phyloP scores from a whole-genome alignment of 345 rosid species.

The Arabis alpina region DNA sequence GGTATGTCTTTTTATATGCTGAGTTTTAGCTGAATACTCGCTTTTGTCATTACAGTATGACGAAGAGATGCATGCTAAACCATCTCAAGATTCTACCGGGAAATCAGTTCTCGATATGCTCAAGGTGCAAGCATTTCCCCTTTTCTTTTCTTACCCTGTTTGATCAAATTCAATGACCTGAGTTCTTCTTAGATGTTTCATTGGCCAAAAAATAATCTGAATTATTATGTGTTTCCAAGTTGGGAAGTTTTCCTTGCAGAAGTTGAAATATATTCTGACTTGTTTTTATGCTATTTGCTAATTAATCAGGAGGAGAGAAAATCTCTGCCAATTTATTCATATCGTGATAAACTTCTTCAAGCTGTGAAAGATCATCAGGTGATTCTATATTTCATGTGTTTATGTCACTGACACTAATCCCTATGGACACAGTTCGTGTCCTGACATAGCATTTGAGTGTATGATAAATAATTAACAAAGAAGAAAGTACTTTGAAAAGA shows the following conservation, averaged over 20 bases:
- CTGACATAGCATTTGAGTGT: background rate
- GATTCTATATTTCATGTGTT: conserved; percentile 12
- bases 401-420: background rate
- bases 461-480: background rate
- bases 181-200: conserved; percentile 7
- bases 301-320: conserved; percentile 70
- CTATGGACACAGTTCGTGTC: background rate
- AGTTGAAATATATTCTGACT: background rate
- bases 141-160: conserved; percentile 1
- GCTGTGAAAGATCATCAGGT: conserved; percentile 76
- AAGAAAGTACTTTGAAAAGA: background rate
- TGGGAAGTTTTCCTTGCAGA: background rate
- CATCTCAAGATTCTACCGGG: conserved; percentile 44
- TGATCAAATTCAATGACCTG: background rate
- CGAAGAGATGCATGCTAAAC: conserved; percentile 41
- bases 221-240: background rate
- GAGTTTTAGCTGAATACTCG: background rate
- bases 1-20: background rate
- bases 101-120: conserved; percentile 69
- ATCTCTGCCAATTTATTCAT: conserved; percentile 73
- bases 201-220: background rate
- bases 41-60: conserved; percentile 51
- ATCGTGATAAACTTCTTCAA: conserved; percentile 70
- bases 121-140: conserved; percentile 49
- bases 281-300: background rate